Conservation (phyloP, 78 protist genomes). For the Dictyostelium firmibasis region DNA sequence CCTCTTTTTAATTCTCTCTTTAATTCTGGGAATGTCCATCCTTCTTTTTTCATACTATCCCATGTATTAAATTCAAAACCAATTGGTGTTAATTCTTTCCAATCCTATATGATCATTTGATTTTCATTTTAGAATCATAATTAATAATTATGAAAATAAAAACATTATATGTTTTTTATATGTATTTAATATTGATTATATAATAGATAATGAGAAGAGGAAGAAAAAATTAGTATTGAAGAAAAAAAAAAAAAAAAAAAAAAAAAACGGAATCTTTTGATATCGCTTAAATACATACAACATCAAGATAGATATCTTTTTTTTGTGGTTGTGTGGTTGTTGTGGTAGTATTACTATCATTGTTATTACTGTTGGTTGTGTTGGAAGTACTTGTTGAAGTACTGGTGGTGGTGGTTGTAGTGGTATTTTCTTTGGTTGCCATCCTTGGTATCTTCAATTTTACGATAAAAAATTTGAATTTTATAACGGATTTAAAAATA, state of each 20-base stretch:
- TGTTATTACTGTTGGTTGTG: not conserved
- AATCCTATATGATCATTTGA: conserved; percentile 8
- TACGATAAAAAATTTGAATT: not conserved
- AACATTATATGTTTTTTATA: too few species aligned
- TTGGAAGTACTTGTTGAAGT: not conserved
- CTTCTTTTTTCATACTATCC: not conserved
- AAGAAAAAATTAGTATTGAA: not conserved
- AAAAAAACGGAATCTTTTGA: not conserved
- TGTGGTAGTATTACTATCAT: not conserved
- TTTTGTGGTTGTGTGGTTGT: not conserved
- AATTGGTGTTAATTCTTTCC: conserved; percentile 65
- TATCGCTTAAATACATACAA: not conserved
- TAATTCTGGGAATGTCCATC: conserved; percentile 34
- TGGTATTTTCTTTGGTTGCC: not conserved
- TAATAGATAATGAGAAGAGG: too few species aligned
- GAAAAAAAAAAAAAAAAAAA: not conserved
- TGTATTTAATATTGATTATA: too few species aligned
- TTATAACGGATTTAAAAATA: not conserved
- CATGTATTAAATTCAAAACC: conserved; percentile 50
- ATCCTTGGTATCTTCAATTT: not conserved
- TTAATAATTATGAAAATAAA: too few species aligned
- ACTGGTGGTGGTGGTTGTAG: not conserved
- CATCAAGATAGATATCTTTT: not conserved
- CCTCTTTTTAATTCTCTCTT: conserved; percentile 19
- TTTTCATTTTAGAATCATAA: too few species aligned